These are phyloP conservation scores for Eimeria mitis DNA, from an alignment of 169 alveolate genomes.

Conservation along the genomic window DNA sequence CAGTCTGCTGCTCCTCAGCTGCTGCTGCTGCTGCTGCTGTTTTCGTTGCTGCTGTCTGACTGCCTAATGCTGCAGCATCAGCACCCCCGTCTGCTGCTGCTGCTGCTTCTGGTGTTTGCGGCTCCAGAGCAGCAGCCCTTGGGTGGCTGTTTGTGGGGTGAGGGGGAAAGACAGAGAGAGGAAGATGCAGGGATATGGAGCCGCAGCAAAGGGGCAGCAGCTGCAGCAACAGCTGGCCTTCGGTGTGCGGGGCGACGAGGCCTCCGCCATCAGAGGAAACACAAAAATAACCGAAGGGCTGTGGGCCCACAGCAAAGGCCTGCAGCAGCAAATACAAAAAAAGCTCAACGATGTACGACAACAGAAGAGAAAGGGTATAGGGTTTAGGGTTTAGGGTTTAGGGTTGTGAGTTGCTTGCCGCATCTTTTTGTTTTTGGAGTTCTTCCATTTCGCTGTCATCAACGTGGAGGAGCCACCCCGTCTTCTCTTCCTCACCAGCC, in stretches of 20 bases:
- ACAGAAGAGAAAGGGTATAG: not conserved
- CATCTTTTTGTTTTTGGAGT: not conserved
- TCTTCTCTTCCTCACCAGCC: not conserved
- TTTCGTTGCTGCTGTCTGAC: not conserved
- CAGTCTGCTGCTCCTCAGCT: not conserved
- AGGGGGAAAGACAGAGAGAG: slow-evolving; percentile 40
- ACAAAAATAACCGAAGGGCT: slow-evolving; percentile 50
- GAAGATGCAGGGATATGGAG: slow-evolving; percentile 11
- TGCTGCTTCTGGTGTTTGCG: not conserved
- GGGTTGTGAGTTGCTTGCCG: slow-evolving; percentile 15
- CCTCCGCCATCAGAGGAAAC: not conserved
- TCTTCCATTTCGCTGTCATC: slow-evolving; percentile 6
- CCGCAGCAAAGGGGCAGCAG: slow-evolving; percentile 71
- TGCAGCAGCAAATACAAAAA: not conserved
- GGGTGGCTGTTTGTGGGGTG: not conserved
- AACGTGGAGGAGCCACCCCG: slow-evolving; percentile 54
- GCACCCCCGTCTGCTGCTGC: not conserved
- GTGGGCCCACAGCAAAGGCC: slow-evolving; percentile 40
- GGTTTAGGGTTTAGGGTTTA: not conserved
- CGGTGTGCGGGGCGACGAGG: not conserved
- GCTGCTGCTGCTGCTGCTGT: not conserved
- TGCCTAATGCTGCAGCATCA: not conserved
- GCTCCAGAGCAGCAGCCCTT: not conserved
- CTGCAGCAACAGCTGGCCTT: slow-evolving; percentile 22
- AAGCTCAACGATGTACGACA: not conserved